Base-by-base conservation (phyloP, 441 rosid genomes). In the Croton laevigatus region DNA sequence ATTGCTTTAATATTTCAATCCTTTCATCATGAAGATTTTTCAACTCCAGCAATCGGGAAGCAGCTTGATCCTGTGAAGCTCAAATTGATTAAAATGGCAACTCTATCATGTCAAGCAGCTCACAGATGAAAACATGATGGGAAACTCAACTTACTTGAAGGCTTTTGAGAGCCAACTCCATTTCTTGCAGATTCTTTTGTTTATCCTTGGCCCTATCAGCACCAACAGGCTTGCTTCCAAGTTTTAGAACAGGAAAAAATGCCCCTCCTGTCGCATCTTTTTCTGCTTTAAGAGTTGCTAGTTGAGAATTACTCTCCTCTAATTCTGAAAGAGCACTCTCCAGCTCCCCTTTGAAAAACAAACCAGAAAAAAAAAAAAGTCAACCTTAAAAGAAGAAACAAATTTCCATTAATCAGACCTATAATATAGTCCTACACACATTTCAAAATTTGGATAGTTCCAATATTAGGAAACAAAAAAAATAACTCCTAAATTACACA, bases 201-300 rank as follows among this genome's bases (percentile, higher is more conserved):
- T 86, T 92, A 78, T 91, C 97, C 73, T 78, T 87, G 65, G 75
- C 74, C 80, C 61, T 88, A 73, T 96, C 97, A 62, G 78, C 80
- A 60, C 84, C 72, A 82, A 79, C 81, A 79, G 80, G 91, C 74
- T 88, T 90, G 80, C 73, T 86, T 59, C 93, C 89, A 32, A 85
- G 63, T 75, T 81, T 90, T 80, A 91, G 68, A 69, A 90, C 86
- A 54, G 98, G 98, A 67, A 90, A 87, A 79, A 86, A 81, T 23
- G 89, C 80, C 80, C 97, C 97, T 77, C 86, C 85, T 27, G 89
- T 85, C 55, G 91, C 90, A 87, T 93, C 98, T 77, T 84, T 87
- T 76, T 91, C 98, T n/a, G 91, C 86, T 82, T 85, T 91, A 67
- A 91, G 89, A 71, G 83, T 79, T 65, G 84, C 89, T 81, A 96